Percentiles rank a stretch among this genome's conserved stretches.
phyloP scores from a whole-genome alignment of 345 rosid species.

The Lumnitzera littorea region DNA sequence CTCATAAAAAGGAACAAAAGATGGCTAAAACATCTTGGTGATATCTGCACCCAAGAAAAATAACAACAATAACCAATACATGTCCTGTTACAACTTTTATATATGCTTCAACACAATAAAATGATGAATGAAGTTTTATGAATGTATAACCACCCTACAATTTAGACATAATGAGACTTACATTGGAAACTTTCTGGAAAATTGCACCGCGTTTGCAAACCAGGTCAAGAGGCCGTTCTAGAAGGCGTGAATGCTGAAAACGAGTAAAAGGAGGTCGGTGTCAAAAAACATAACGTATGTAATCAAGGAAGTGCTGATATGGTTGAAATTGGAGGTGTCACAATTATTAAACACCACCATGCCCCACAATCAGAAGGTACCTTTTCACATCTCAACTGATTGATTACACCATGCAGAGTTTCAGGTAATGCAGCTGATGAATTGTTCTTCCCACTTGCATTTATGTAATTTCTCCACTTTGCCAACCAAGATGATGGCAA shows the following conservation, averaged over 20 bases:
- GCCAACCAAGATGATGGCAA: conserved; percentile 78
- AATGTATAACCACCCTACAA: no score
- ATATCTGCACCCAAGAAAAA: no score
- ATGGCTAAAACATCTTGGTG: no score
- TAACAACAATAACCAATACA: no score
- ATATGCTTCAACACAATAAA: no score
- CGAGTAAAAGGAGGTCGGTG: conserved; percentile 1
- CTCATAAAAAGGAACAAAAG: no score
- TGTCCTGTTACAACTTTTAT: no score
- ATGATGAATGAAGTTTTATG: no score
- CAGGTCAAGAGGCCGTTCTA: conserved; percentile 82
- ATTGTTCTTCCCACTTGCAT: conserved; percentile 58
- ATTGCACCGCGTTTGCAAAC: conserved; percentile 60
- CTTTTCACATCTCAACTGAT: conserved; percentile 71
- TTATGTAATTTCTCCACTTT: conserved; percentile 77
- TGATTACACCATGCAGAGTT: conserved; percentile 48
- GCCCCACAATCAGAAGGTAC: conserved; percentile 26
- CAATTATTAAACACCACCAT: no score
- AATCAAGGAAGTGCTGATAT: no score
- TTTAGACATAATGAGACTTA: conserved; percentile 35
- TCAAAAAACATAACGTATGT: no score
- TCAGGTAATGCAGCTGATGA: conserved; percentile 64
- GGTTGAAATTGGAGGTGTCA: no score
- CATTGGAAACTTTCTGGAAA: conserved; percentile 60
- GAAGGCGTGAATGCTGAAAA: conserved; percentile 66